Conservation (phyloP, 192 early-diverging fungal genomes). For the Lobosporangium transversale region DNA sequence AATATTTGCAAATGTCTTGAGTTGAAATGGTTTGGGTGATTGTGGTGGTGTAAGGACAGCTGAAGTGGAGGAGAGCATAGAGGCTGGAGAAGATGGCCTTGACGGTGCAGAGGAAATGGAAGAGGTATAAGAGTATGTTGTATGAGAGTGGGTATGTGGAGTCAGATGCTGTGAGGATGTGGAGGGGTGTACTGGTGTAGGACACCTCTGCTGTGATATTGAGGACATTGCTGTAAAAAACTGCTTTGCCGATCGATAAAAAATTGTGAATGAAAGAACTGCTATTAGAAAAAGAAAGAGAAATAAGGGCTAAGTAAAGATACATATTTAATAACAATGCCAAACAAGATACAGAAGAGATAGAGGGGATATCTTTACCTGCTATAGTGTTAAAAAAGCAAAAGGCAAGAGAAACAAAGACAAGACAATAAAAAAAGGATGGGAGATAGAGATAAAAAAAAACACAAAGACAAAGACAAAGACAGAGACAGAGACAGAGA, state of each 20-base stretch:
- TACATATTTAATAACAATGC: no score
- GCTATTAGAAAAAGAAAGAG: background rate
- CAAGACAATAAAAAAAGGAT: no score
- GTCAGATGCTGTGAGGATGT: slow-evolving; percentile 14
- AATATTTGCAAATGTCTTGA: background rate
- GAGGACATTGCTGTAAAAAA: slow-evolving; percentile 26
- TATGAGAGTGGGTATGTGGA: slow-evolving; percentile 16
- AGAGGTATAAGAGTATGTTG: slow-evolving; percentile 17
- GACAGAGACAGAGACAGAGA: background rate
- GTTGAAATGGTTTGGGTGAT: slow-evolving; percentile 19
- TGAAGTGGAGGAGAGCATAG: slow-evolving; percentile 4
- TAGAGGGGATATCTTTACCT: no score
- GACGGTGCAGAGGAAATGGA: slow-evolving; percentile 22
- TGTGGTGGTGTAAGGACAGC: slow-evolving; percentile 18
- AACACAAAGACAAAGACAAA: background rate
- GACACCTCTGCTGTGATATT: slow-evolving; percentile 31
- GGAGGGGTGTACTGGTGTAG: slow-evolving; percentile 19
- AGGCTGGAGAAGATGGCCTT: slow-evolving; percentile 28
- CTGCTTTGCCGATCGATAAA: no score
- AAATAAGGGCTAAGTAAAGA: background rate
- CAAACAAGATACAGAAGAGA: no score
- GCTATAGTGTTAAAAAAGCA: background rate
- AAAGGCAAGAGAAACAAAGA: background rate
- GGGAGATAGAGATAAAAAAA: background rate
- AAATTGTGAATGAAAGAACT: no score